Conservation (phyloP, 129 eudicot genomes). For the Helianthus tuberosus region DNA sequence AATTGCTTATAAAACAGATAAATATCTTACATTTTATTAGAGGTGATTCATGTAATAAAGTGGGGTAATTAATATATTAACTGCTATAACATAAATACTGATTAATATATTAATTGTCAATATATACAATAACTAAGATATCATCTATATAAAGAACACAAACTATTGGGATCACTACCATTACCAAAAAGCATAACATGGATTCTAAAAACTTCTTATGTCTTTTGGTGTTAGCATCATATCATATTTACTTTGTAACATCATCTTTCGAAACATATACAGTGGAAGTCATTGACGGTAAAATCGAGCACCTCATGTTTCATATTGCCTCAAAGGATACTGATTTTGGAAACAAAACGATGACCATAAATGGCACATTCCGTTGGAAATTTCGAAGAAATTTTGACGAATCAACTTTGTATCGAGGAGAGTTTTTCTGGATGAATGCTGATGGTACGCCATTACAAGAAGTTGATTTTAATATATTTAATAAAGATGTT, state of each 20-base stretch:
- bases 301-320: background rate
- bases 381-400: background rate
- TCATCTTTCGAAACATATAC: background rate
- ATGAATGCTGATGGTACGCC: background rate
- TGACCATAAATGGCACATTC: background rate
- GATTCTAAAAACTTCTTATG: background rate
- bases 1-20: no score
- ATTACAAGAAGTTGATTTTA: background rate
- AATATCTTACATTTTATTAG: no score
- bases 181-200: slow-evolving; percentile 13
- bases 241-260: slow-evolving; percentile 7
- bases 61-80: background rate
- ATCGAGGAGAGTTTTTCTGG: background rate
- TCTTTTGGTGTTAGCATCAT: background rate
- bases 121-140: background rate
- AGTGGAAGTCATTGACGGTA: background rate
- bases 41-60: background rate
- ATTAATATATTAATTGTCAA: background rate
- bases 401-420: background rate
- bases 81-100: background rate
- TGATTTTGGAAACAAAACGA: slow-evolving; percentile 15
- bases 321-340: background rate
- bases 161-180: background rate
- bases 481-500: slow-evolving; percentile 8
- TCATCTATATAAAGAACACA: slow-evolving; percentile 13